Evolutionary conservation across 2,329 filamentous ascomycete species (phyloP).

Genomic region (Aspergillus oerlinghausenensis): DNA sequence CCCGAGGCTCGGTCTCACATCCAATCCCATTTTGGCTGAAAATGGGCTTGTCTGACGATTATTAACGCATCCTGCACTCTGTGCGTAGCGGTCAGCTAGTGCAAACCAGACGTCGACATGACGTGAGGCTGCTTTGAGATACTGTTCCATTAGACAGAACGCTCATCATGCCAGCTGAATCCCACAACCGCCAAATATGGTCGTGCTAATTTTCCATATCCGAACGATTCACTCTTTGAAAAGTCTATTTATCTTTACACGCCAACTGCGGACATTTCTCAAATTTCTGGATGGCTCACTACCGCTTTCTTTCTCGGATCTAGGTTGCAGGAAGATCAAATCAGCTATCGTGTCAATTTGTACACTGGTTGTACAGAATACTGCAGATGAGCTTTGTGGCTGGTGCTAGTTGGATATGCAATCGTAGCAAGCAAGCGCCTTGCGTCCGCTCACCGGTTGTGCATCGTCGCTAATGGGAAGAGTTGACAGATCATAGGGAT

Average conservation of each 20-base stretch:
- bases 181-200: no score
- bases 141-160: background rate
- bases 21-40: background rate
- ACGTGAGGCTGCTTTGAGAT: background rate
- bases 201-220: no score
- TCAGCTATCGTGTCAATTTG: background rate
- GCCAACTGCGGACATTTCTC: no score
- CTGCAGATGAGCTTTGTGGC: background rate
- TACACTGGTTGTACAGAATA: background rate
- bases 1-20: background rate
- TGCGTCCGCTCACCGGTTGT: conserved; percentile 1
- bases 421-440: conserved; percentile 1
- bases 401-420: background rate
- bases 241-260: no score
- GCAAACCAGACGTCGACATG: background rate
- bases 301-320: no score
- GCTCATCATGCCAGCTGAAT: background rate
- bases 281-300: no score
- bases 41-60: background rate
- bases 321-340: background rate
- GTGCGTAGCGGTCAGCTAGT: background rate
- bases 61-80: background rate
- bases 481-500: background rate
- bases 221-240: no score
- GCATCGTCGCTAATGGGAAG: background rate